phyloP scores from a whole-genome alignment of 129 eudicot species.

The Centaurea solstitialis region DNA sequence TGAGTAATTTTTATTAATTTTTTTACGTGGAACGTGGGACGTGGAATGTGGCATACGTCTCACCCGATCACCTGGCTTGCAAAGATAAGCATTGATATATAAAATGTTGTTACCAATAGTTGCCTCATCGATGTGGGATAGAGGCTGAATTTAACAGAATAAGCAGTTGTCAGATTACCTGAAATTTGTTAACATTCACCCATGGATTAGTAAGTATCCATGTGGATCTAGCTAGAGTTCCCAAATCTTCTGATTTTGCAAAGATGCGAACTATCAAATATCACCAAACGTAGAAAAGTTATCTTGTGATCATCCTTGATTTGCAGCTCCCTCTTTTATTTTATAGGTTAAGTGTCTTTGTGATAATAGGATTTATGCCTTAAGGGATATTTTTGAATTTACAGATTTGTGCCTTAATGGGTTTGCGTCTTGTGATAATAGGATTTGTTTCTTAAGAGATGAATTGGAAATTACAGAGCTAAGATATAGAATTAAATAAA shows the following conservation, averaged over 20 bases:
- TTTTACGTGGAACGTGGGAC: neutral
- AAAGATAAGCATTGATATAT: neutral
- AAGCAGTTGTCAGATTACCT: neutral
- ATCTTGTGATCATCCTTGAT: neutral
- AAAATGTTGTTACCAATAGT: neutral
- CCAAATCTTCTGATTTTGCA: neutral
- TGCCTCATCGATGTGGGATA: constrained; percentile 4
- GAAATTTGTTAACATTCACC: neutral
- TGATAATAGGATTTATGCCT: constrained; percentile 2
- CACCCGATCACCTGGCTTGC: neutral
- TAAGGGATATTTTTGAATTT: neutral
- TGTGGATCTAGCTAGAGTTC: neutral
- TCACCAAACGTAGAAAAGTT: neutral
- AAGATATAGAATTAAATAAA: neutral
- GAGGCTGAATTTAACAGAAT: neutral
- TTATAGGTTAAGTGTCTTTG: neutral
- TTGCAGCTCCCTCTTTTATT: neutral
- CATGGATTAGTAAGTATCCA: neutral
- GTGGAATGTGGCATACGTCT: constrained; percentile 7
- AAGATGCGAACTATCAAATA: neutral
- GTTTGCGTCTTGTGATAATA: neutral
- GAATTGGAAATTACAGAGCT: neutral
- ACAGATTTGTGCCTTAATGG: neutral
- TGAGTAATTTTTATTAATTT: neutral
- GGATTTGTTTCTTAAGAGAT: neutral